These are phyloP conservation scores for Vaccinium vitisidaea DNA, from an alignment of 148 eudicot genomes.

Conservation along the genomic window DNA sequence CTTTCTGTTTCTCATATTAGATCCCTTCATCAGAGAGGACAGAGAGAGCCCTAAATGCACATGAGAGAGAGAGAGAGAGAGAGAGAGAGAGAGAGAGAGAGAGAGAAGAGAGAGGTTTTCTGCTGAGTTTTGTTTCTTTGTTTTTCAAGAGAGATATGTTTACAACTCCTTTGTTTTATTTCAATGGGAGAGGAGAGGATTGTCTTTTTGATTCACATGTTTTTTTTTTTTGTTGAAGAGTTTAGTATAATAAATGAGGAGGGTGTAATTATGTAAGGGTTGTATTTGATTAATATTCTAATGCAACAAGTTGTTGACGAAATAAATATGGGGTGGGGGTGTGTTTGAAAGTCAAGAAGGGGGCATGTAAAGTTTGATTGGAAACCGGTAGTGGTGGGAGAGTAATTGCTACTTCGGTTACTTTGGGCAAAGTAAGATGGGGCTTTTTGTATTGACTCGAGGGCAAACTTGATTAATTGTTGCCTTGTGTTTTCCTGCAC, in stretches of 20 bases:
- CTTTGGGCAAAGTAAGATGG: slow-evolving; percentile 33
- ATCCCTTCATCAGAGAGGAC: slow-evolving; percentile 25
- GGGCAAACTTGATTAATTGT: slow-evolving; percentile 16
- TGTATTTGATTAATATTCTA: slow-evolving; percentile 40
- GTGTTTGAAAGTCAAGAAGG: slow-evolving; percentile 40
- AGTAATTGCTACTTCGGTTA: slow-evolving; percentile 59
- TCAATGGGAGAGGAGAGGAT: not conserved
- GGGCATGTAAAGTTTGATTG: slow-evolving; percentile 31
- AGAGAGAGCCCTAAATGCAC: slow-evolving; percentile 34
- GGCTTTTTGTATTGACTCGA: slow-evolving; percentile 50
- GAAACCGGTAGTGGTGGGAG: slow-evolving; percentile 29
- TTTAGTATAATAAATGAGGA: slow-evolving; percentile 21
- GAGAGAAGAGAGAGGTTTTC: slow-evolving; percentile 17
- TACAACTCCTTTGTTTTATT: too few species aligned
- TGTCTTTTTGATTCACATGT: slow-evolving; percentile 10
- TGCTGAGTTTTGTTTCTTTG: slow-evolving; percentile 37
- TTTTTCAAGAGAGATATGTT: not conserved
- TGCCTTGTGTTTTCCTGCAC: not conserved
- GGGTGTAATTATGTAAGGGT: slow-evolving; percentile 14
- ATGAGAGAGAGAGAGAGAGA: slow-evolving; percentile 10
- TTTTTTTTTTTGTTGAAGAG: slow-evolving; percentile 23
- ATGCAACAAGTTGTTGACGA: slow-evolving; percentile 55
- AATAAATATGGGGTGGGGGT: slow-evolving; percentile 49
- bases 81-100: slow-evolving; percentile 13
- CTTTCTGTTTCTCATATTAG: slow-evolving; percentile 37